A percentile compares a stretch with the other conserved stretches of the same genome.
These are phyloP conservation scores for Ceraceosorus guamensis DNA, from an alignment of 1,284 basidiomycete species.

Conservation along the genomic window DNA sequence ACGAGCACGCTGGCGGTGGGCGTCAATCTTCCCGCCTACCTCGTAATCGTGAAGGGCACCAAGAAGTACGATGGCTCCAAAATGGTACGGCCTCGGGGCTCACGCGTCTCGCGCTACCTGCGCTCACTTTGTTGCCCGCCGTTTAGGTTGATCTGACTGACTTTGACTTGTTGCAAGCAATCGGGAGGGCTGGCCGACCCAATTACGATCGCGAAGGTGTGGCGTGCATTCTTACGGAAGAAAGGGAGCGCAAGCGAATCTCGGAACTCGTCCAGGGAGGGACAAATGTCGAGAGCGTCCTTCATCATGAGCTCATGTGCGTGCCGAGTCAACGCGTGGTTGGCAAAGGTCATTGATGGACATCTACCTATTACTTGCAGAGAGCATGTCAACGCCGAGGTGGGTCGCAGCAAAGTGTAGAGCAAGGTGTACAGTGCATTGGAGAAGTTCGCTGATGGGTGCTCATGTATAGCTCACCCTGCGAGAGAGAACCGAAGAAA, in stretches of 20 bases:
- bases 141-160: constrained; percentile 31
- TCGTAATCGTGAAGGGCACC: constrained; percentile 40
- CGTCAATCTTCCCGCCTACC: constrained; percentile 61
- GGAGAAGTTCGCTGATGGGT: background rate
- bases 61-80: constrained; percentile 24
- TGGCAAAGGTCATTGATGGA: background rate
- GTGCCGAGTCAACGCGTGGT: background rate
- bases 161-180: constrained; percentile 56
- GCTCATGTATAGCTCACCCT: background rate
- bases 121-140: no score
- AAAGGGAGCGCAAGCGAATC: constrained; percentile 23
- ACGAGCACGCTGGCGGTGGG: constrained; percentile 71
- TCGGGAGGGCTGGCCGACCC: constrained; percentile 69
- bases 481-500: background rate
- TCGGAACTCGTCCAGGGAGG: constrained; percentile 22
- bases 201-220: constrained; percentile 65
- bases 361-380: background rate
- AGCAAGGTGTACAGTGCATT: constrained; percentile 1
- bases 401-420: constrained; percentile 14
- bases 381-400: constrained; percentile 37
- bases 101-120: background rate
- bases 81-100: background rate
- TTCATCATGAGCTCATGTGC: constrained; percentile 21
- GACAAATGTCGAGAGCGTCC: constrained; percentile 26
- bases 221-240: constrained; percentile 38